Conservation (phyloP, 2,329 filamentous ascomycete genomes). For the Aspergillus jensenii region DNA sequence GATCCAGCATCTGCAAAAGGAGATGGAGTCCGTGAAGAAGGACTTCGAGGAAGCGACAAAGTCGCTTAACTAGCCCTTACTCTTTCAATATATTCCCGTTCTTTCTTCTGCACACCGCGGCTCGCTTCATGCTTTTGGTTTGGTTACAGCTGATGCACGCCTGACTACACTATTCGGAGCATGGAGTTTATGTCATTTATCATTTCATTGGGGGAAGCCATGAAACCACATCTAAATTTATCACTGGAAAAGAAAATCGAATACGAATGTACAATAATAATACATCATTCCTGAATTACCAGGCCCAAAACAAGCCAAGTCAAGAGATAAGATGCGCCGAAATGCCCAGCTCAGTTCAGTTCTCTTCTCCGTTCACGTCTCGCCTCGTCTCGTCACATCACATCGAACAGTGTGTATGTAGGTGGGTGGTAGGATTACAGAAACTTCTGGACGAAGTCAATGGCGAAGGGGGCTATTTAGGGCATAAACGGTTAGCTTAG, state of each 20-base stretch:
- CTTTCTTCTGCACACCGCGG: neutral
- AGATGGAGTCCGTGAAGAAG: conserved; percentile 58
- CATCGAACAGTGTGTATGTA: neutral
- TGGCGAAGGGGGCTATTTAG: conserved; percentile 47
- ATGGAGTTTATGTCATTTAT: conserved; percentile 9
- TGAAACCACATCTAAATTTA: neutral
- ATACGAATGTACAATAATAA: conserved; percentile 33
- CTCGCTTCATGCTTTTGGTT: conserved; percentile 4
- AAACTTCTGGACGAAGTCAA: conserved; percentile 50
- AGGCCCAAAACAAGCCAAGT: neutral
- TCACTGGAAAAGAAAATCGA: conserved; percentile 11
- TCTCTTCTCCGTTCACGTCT: neutral
- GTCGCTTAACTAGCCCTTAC: conserved; percentile 18
- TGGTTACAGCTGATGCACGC: conserved; percentile 9
- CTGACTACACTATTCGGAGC: conserved; percentile 8
- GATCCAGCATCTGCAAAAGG: conserved; percentile 60
- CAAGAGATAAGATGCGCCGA: conserved; percentile 4
- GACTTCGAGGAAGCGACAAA: conserved; percentile 60
- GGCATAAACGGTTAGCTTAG: neutral
- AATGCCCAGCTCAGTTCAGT: neutral
- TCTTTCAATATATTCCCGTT: neutral
- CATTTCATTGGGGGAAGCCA: neutral
- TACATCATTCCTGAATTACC: conserved; percentile 30
- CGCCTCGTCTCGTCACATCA: neutral
- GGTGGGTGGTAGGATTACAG: conserved; percentile 34